phyloP scores from a whole-genome alignment of 2,329 filamentous ascomycete genomes.

The Talaromyces verruculosus region DNA sequence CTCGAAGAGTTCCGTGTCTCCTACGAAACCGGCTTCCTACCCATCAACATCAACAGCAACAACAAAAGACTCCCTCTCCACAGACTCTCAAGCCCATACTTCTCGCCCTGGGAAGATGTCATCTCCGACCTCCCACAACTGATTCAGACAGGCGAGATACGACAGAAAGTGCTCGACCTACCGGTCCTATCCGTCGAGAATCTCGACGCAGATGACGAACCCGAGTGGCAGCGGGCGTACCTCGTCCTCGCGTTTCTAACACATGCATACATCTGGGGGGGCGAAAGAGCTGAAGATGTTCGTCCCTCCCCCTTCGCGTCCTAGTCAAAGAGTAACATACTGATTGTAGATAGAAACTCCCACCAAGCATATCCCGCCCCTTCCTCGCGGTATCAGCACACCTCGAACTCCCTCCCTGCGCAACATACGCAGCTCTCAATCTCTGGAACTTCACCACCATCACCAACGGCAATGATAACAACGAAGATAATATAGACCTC shows the following conservation, averaged over 20 bases:
- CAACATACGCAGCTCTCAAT: conserved; percentile 45
- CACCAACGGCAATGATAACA: not conserved
- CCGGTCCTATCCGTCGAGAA: conserved; percentile 75
- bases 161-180: conserved; percentile 71
- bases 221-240: conserved; percentile 86
- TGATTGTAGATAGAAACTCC: conserved; percentile 31
- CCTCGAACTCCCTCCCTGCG: conserved; percentile 42
- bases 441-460: conserved; percentile 41
- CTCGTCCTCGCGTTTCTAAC: conserved; percentile 71
- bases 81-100: conserved; percentile 76
- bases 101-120: conserved; percentile 71
- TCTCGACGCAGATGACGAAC: conserved; percentile 65
- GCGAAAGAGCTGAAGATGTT: conserved; percentile 67
- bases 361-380: conserved; percentile 38
- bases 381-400: conserved; percentile 39
- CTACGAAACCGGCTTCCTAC: conserved; percentile 72
- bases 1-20: conserved; percentile 68
- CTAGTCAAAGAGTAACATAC: not conserved
- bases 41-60: conserved; percentile 51
- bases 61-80: conserved; percentile 61
- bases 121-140: conserved; percentile 54
- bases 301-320: conserved; percentile 1
- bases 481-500: conserved; percentile 27
- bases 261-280: conserved; percentile 84
- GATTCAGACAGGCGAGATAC: conserved; percentile 67